Evolutionary conservation across 495 filamentous ascomycete genomes (phyloP), one percentile per base, ranked within the genome.

Genomic region (Xylaria telfairii): DNA sequence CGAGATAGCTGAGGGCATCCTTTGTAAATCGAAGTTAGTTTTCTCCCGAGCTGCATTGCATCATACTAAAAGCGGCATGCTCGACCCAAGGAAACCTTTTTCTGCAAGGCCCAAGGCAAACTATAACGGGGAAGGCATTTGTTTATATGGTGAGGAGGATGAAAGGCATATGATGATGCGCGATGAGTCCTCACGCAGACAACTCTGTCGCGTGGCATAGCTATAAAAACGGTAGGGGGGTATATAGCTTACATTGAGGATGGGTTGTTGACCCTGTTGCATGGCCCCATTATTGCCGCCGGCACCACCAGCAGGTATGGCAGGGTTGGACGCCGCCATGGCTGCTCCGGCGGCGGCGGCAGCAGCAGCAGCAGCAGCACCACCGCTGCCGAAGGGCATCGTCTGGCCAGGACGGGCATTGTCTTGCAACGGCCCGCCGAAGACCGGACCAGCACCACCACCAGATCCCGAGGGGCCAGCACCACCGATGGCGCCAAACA

Each of bases 1-100:
- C 96, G 44, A 99, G 87, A 79, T 99, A 99, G 79, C 93, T 97
- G 17, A 99, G 86, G 21, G 96, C 96, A 84, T 99, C 96, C 93
- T 96, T 77, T 12, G 67, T 49, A 66, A 54, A 24, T 44, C 44
- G 26, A 44, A 51, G 71, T 81, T 76, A 82, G 79, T 54, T 56
- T 30, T 5, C 1, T 21, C 41, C 37, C 13, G 41, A 41, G 30
- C 37, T 46, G 4, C n/a, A 4, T 61, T 24, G 24, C 41, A 4
- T n/a, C 42, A 34, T 17, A 49, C 24, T 37, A 19, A 65, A 65
- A 65, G 49, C 3, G 32, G 59, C 37, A 34, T 0, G 10, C 37
- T 42, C 2, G 34, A 10, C 30, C 32, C 51, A 1, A 59, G 32
- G 32, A 21, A n/a, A 37, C 17, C 21, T 26, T 5, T 32, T 59